Conservation (phyloP, 306 rosid species). For the Psophocarpus tetragonolobus region DNA sequence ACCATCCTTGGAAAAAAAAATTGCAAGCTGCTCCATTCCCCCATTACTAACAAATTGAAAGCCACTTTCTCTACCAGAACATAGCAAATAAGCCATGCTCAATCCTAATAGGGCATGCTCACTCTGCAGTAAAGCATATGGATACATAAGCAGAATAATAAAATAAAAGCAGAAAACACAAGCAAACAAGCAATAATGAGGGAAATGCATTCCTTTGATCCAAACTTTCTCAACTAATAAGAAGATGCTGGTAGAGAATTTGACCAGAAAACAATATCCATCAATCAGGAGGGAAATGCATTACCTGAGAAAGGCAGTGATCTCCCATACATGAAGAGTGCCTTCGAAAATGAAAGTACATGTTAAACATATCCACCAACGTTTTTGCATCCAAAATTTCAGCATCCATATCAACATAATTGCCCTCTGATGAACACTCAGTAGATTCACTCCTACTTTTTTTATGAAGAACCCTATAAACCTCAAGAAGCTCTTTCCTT, state of each 20-base stretch:
- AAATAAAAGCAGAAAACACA: neutral
- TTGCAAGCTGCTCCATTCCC: conserved; percentile 82
- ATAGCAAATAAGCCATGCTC: conserved; percentile 88
- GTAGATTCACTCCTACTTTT: conserved; percentile 48
- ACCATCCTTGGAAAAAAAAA: conserved; percentile 48
- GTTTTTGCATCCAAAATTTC: conserved; percentile 66
- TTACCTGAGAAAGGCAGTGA: conserved; percentile 64
- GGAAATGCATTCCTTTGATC: conserved; percentile 3
- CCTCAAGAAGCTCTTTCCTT: conserved; percentile 65
- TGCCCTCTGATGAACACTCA: conserved; percentile 45
- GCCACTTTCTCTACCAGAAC: conserved; percentile 89
- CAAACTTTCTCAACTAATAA: conserved; percentile 17
- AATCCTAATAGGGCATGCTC: conserved; percentile 70
- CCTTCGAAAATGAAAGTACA: conserved; percentile 48
- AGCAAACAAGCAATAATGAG: conserved; percentile 15
- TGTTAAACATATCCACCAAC: conserved; percentile 73
- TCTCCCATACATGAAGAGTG: conserved; percentile 45
- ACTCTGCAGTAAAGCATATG: conserved; percentile 59
- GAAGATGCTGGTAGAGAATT: conserved; percentile 22
- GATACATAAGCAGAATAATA: neutral
- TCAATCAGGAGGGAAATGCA: too few species aligned
- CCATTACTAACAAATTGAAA: conserved; percentile 84
- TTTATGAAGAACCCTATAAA: conserved; percentile 50
- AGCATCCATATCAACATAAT: conserved; percentile 54
- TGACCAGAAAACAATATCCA: conserved; percentile 20